Percentiles rank a stretch among this genome's conserved stretches.
phyloP scores from a whole-genome alignment of 2,329 filamentous ascomycete species.

The Graphilbum ipis-grandicollis region DNA sequence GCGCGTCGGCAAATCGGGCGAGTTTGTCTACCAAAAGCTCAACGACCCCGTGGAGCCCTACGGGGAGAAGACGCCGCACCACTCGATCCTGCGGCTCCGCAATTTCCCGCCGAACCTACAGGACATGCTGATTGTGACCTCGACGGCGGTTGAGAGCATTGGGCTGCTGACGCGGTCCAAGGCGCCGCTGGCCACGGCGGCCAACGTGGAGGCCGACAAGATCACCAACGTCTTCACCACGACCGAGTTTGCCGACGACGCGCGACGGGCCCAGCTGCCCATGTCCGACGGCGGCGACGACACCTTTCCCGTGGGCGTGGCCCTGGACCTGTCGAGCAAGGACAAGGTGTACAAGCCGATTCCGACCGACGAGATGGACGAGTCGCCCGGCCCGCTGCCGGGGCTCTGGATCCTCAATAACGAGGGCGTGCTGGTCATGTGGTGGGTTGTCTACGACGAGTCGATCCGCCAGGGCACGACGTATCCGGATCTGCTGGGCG shows the following conservation, averaged over 20 bases:
- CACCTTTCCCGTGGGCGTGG: constrained; percentile 62
- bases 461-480: constrained; percentile 58
- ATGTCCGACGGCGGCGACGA: constrained; percentile 50
- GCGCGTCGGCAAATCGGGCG: constrained; percentile 38
- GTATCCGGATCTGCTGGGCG: constrained; percentile 48
- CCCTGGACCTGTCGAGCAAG: constrained; percentile 67
- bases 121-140: constrained; percentile 68
- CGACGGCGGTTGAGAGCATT: constrained; percentile 63
- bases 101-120: constrained; percentile 67
- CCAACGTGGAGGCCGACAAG: constrained; percentile 37
- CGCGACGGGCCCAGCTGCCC: constrained; percentile 57
- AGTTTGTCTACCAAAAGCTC: constrained; percentile 58
- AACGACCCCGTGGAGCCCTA: constrained; percentile 59
- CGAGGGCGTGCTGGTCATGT: constrained; percentile 67
- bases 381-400: constrained; percentile 67
- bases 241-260: constrained; percentile 56
- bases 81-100: constrained; percentile 60
- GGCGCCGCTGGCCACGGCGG: constrained; percentile 44
- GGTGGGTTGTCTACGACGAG: constrained; percentile 87
- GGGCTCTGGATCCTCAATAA: constrained; percentile 75
- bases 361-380: constrained; percentile 56
- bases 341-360: constrained; percentile 68
- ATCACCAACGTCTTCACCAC: constrained; percentile 56
- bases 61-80: constrained; percentile 51
- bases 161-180: constrained; percentile 63